Evolutionary conservation across 2,329 filamentous ascomycete genomes (phyloP).

Genomic region (Claviceps africana): DNA sequence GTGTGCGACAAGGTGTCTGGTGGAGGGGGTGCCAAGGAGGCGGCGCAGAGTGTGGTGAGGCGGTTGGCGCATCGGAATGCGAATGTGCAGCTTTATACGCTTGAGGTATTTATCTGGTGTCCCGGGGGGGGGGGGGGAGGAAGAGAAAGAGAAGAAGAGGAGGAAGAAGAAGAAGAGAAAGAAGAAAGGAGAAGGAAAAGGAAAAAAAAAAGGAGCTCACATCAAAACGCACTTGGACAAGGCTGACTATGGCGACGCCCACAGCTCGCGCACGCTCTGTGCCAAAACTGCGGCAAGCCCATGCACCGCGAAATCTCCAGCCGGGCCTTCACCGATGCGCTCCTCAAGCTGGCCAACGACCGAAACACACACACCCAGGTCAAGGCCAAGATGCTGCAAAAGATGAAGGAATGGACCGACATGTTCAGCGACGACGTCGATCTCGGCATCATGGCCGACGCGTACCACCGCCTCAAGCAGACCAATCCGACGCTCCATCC

Average conservation of each 20-base stretch:
- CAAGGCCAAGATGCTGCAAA: slow-evolving; percentile 90
- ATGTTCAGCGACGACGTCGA: slow-evolving; percentile 87
- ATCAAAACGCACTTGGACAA: neutral
- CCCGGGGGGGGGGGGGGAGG: no score
- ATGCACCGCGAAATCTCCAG: slow-evolving; percentile 85
- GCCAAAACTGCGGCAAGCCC: slow-evolving; percentile 76
- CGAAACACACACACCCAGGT: slow-evolving; percentile 93
- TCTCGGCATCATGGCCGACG: slow-evolving; percentile 93
- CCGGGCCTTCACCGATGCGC: slow-evolving; percentile 84
- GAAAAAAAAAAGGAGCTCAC: no score
- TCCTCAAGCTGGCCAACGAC: slow-evolving; percentile 82
- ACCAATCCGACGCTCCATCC: slow-evolving; percentile 78
- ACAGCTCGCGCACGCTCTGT: slow-evolving; percentile 71
- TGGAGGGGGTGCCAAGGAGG: slow-evolving; percentile 61
- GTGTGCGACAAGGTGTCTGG: slow-evolving; percentile 45
- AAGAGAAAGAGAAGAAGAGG: neutral
- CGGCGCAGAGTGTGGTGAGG: slow-evolving; percentile 81
- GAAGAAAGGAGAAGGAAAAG: no score
- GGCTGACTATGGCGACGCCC: neutral
- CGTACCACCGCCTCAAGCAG: slow-evolving; percentile 74
- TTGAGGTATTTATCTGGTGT: slow-evolving; percentile 51
- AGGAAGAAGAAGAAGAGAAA: neutral
- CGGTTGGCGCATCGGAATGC: slow-evolving; percentile 84
- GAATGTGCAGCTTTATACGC: slow-evolving; percentile 89
- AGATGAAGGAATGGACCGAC: slow-evolving; percentile 91